Evolutionary conservation across 2,329 filamentous ascomycete species (phyloP), one percentile per base, ranked within the genome.

Genomic region (Cryphonectria radicalis): DNA sequence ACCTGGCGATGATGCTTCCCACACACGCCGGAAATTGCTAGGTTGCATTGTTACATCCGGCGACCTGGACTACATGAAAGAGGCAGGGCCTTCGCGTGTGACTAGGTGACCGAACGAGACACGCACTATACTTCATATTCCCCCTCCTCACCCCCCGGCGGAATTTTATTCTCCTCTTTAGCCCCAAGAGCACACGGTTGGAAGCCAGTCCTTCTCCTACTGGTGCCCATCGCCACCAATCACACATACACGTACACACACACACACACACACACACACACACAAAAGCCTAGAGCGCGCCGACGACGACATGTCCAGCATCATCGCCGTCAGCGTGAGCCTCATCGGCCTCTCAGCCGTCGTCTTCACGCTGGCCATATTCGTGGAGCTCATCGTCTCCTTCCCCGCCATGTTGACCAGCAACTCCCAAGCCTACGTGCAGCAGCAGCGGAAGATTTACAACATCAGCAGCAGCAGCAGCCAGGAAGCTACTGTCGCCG

Each of bases 391-490:
- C 69, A 57, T 71, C 57, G 63, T 73, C 28, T 71, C 72, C 32
- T 73, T 73, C 59, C 72, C 72, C 1, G 69, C 66, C 50, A 73
- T 73, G 72, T 35, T 73, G 63, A 71, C 66, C 50, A 73, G 72
- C 69, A 73, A 73, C 66, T 71, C 72, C 19, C 72, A 73, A 28
- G 40, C 69, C 40, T 73, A 73, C 57, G 67, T 73, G 37, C 69
- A 71, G 57, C 72, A 71, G 69, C 72, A 69, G 69, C 67, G 72
- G 32, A 67, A 71, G 50, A 28, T 64, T n/a, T 68, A 73, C 69
- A 67, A 66, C 40, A 64, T 73, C 40, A 57, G 66, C 57, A 43
- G 40, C 14, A 19, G 71, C 40, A 57, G 66, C 14, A 19, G 57
- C 62, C 32, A 63, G 19, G 35, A 53, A 5, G 40, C n/a, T 17